These are phyloP conservation scores for Raphidocelis subcapitata DNA, from an alignment of 139 green algal species.

Conservation along the genomic window DNA sequence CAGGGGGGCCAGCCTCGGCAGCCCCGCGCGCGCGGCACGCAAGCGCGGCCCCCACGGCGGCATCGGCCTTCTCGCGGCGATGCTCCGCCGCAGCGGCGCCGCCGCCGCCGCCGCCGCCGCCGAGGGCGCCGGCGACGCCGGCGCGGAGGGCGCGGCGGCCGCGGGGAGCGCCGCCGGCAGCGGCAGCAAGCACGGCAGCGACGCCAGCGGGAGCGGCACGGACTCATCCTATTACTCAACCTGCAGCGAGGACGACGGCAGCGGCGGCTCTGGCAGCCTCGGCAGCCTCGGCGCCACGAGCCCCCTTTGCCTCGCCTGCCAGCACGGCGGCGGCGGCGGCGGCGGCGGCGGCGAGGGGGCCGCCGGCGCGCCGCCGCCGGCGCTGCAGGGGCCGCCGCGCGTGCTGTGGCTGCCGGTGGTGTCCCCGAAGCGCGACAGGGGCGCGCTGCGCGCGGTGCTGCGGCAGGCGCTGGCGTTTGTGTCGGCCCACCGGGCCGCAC, in stretches of 20 bases:
- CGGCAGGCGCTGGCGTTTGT: slow-evolving; percentile 48
- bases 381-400: not conserved
- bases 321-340: not conserved
- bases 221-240: no score
- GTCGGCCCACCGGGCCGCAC: slow-evolving; percentile 25
- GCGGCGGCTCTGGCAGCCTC: not conserved
- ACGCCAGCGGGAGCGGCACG: no score
- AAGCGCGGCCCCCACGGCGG: no score
- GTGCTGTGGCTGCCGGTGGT: slow-evolving; percentile 36
- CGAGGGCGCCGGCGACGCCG: not conserved
- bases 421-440: slow-evolving; percentile 29
- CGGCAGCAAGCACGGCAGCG: no score
- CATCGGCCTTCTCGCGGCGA: no score
- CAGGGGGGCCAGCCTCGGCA: no score
- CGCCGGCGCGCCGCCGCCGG: no score
- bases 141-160: no score
- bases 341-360: not conserved
- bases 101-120: not conserved
- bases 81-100: slow-evolving; percentile 2
- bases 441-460: slow-evolving; percentile 29
- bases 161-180: no score
- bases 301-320: no score
- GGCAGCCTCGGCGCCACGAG: not conserved
- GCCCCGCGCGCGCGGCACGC: no score
- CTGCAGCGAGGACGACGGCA: no score